These are phyloP conservation scores for Botryobasidium botryosum DNA, from an alignment of 768 basidiomycete species.

Conservation along the genomic window DNA sequence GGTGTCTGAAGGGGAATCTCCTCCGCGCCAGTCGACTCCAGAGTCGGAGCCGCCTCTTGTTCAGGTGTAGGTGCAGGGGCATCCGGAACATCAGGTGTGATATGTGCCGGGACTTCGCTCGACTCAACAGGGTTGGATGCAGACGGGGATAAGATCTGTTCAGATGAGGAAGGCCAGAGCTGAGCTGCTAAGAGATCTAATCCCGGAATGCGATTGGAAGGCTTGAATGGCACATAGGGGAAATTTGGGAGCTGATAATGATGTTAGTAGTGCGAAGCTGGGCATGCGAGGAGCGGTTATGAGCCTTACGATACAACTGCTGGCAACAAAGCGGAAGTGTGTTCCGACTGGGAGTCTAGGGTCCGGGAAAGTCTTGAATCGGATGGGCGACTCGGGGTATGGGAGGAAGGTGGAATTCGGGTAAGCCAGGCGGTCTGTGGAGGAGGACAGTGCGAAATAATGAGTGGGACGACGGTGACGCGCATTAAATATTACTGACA, in stretches of 20 bases:
- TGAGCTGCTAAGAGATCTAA: constrained; percentile 41
- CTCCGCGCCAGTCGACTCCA: too few relatives aligned
- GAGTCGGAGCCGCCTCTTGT: too few relatives aligned
- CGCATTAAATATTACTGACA: constrained; percentile 26
- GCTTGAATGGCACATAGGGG: constrained; percentile 40
- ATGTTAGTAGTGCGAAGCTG: not conserved
- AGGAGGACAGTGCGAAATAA: not conserved
- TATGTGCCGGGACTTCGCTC: too few relatives aligned
- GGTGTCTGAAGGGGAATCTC: too few relatives aligned
- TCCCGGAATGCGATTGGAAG: constrained; percentile 38
- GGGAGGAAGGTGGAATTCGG: constrained; percentile 30
- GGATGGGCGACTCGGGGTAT: constrained; percentile 34
- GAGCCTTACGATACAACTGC: constrained; percentile 34
- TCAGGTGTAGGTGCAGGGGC: not conserved
- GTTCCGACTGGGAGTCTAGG: constrained; percentile 30
- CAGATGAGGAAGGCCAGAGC: constrained; percentile 15
- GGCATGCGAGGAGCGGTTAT: not conserved
- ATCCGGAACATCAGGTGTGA: not conserved
- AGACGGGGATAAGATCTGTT: too few relatives aligned
- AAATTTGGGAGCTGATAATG: constrained; percentile 39
- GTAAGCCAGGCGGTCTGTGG: constrained; percentile 27
- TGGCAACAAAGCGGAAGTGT: constrained; percentile 51
- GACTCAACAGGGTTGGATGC: too few relatives aligned
- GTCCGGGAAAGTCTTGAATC: constrained; percentile 63
- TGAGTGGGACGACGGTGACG: not conserved